Conservation (phyloP, 805 yeast genomes). For the Saturnispora saitoi region DNA sequence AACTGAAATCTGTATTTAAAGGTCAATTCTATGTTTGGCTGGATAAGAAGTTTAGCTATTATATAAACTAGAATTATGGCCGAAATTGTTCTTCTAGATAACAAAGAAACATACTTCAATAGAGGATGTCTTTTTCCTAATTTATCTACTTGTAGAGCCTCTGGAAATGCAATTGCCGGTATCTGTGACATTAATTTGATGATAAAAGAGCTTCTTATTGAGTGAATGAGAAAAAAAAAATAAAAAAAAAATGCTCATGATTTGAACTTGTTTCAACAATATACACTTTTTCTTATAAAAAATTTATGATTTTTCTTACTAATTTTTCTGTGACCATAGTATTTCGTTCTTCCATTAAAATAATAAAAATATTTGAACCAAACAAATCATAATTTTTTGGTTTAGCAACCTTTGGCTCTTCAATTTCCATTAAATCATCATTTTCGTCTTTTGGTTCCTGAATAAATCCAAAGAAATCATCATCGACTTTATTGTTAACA, state of each 20-base stretch:
- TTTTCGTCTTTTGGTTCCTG: slow-evolving; percentile 20
- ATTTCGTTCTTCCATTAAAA: slow-evolving; percentile 10
- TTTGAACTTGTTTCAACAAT: neutral
- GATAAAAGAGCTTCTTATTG: neutral
- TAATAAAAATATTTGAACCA: slow-evolving; percentile 17
- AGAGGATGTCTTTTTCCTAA: slow-evolving; percentile 17
- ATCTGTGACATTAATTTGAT: slow-evolving; percentile 9
- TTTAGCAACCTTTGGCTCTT: neutral
- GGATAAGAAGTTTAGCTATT: slow-evolving; percentile 28
- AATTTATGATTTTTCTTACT: slow-evolving; percentile 6
- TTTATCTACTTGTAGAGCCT: slow-evolving; percentile 15
- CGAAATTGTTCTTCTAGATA: slow-evolving; percentile 32
- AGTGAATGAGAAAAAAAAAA: neutral
- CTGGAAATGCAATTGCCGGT: slow-evolving; percentile 29
- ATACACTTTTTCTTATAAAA: neutral
- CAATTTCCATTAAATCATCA: slow-evolving; percentile 8
- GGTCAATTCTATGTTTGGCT: slow-evolving; percentile 33
- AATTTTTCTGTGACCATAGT: slow-evolving; percentile 3
- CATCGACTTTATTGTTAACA: slow-evolving; percentile 17
- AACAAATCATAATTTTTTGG: slow-evolving; percentile 12
- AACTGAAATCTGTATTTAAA: slow-evolving; percentile 33
- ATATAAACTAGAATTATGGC: slow-evolving; percentile 25
- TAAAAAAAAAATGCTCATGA: neutral
- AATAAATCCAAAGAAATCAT: slow-evolving; percentile 25
- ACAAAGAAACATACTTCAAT: slow-evolving; percentile 21